Evolutionary conservation across 2,329 filamentous ascomycete species (phyloP).

Genomic region (Fusarium compactum): DNA sequence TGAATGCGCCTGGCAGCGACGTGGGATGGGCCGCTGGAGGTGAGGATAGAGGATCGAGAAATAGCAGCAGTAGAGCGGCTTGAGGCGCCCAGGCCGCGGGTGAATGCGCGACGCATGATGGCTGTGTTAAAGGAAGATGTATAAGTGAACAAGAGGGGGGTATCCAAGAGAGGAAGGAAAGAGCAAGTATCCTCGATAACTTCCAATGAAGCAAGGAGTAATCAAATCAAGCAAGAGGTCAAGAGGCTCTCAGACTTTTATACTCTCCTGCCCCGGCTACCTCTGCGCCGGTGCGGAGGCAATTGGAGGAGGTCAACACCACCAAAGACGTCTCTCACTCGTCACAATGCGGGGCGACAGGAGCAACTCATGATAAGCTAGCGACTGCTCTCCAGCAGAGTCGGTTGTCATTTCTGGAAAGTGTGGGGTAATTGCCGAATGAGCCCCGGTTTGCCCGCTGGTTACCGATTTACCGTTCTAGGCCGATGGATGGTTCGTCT

Average conservation of each 20-base stretch:
- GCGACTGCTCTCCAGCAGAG: conserved; percentile 8
- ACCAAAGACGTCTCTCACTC: conserved; percentile 13
- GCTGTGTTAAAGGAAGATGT: background rate
- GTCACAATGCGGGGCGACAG: conserved; percentile 30
- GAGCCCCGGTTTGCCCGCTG: conserved; percentile 24
- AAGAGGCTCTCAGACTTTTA: conserved; percentile 34
- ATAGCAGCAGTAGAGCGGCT: conserved; percentile 48
- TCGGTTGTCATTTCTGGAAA: conserved; percentile 25
- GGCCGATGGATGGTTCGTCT: conserved; percentile 39
- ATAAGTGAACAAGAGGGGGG: background rate
- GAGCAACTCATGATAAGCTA: conserved; percentile 39
- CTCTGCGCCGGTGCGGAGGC: conserved; percentile 33
- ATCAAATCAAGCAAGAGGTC: conserved; percentile 10
- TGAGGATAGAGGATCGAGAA: conserved; percentile 49
- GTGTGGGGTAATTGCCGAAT: conserved; percentile 42
- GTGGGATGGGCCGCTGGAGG: conserved; percentile 51
- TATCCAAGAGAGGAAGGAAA: conserved; percentile 1
- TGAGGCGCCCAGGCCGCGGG: conserved; percentile 54
- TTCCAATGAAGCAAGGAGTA: conserved; percentile 31
- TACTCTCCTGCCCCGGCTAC: conserved; percentile 26
- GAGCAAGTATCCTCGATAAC: conserved; percentile 25
- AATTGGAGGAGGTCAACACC: conserved; percentile 25
- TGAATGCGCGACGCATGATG: conserved; percentile 62
- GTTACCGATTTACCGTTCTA: conserved; percentile 37
- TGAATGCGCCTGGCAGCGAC: conserved; percentile 66